Percentiles rank a stretch among this genome's conserved stretches.
Conservation (phyloP, 2,329 filamentous ascomycete genomes). For the Penicillium fuscoglaucum region DNA sequence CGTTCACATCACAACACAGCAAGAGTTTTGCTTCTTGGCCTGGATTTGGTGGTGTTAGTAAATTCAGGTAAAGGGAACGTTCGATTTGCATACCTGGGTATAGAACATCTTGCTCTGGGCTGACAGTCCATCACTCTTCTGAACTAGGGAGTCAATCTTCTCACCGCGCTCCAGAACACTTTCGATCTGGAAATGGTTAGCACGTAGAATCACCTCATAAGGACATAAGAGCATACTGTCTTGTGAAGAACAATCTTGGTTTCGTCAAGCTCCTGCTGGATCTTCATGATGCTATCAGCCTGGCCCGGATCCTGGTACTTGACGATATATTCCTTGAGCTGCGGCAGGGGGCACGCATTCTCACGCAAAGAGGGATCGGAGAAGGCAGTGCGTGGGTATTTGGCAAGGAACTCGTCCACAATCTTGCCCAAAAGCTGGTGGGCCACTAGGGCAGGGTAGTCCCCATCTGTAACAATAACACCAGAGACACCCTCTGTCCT, state of each 20-base stretch:
- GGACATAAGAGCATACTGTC: conserved; percentile 64
- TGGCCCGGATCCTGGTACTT: conserved; percentile 85
- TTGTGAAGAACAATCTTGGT: conserved; percentile 97
- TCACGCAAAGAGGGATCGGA: conserved; percentile 52
- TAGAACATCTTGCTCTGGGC: conserved; percentile 98
- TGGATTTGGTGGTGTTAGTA: conserved; percentile 33
- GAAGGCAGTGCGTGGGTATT: conserved; percentile 71
- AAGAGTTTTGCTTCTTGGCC: conserved; percentile 80
- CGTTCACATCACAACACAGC: conserved; percentile 66
- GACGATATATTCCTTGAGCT: conserved; percentile 74
- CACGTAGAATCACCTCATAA: conserved; percentile 40
- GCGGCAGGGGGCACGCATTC: conserved; percentile 62
- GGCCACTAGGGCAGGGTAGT: conserved; percentile 75
- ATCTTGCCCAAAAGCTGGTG: conserved; percentile 86
- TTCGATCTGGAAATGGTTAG: conserved; percentile 28
- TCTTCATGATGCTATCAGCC: conserved; percentile 91
- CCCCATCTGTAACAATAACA: conserved; percentile 74
- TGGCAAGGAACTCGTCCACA: conserved; percentile 79
- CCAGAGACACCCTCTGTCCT: conserved; percentile 69
- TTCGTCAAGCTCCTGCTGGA: conserved; percentile 94
- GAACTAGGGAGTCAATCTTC: conserved; percentile 92
- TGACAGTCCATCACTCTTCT: conserved; percentile 88
- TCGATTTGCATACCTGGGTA: conserved; percentile 55
- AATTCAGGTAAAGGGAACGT: neutral
- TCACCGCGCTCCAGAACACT: conserved; percentile 76